phyloP scores from a whole-genome alignment of 2,329 filamentous ascomycete species.

The Neopestalotiopsis clavispora region DNA sequence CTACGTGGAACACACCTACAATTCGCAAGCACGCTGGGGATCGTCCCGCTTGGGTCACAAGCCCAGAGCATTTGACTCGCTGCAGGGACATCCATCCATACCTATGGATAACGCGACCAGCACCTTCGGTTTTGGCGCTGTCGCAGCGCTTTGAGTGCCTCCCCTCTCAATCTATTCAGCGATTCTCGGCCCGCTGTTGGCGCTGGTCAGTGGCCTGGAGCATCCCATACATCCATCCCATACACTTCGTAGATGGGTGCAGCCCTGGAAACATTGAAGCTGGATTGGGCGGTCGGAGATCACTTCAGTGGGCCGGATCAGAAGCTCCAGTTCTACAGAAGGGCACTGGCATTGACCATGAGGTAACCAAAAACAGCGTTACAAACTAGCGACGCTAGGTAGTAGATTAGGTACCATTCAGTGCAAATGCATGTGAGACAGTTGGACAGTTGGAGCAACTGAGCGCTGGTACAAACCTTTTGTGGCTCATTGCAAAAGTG shows the following conservation, averaged over 20 bases:
- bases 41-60: constrained; percentile 6
- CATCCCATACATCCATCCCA: neutral
- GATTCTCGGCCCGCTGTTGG: constrained; percentile 1
- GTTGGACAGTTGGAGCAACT: neutral
- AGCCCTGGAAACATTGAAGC: neutral
- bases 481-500: neutral
- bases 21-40: neutral
- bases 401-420: neutral
- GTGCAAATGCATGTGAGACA: neutral
- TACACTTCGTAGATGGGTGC: too few species aligned
- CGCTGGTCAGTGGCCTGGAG: neutral
- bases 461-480: neutral
- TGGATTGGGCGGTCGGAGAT: neutral
- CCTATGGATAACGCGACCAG: neutral
- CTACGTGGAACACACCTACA: neutral
- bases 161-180: neutral
- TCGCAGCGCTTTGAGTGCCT: neutral
- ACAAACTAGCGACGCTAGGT: neutral
- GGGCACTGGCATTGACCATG: neutral
- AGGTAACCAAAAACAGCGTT: neutral
- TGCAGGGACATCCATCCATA: neutral
- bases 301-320: neutral
- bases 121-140: neutral
- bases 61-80: neutral
- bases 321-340: neutral